A percentile compares a stretch with the other conserved stretches of the same genome.
Evolutionary conservation across 495 filamentous ascomycete genomes (phyloP).

Genomic region (Penicillium soppii): DNA sequence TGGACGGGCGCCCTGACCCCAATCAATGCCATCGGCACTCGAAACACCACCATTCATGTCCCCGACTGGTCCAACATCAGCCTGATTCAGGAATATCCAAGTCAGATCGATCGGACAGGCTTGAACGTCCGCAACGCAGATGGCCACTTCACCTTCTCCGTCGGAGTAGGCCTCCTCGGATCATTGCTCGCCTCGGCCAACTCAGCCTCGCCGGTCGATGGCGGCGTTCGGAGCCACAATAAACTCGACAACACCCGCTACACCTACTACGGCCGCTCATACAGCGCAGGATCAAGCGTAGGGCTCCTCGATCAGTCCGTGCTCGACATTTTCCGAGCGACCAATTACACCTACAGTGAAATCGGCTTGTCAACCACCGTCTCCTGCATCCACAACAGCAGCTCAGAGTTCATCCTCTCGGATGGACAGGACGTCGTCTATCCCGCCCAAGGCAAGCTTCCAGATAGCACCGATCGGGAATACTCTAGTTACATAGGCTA

Average conservation of each 20-base stretch:
- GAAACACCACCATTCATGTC: conserved; percentile 8
- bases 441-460: conserved; percentile 17
- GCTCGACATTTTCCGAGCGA: conserved; percentile 9
- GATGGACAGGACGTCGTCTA: conserved; percentile 8
- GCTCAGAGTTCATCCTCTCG: conserved; percentile 5
- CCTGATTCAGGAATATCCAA: conserved; percentile 13
- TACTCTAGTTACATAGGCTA: conserved; percentile 23
- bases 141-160: conserved; percentile 30
- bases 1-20: conserved; percentile 40
- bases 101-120: conserved; percentile 15
- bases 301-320: conserved; percentile 27
- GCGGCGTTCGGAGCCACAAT: conserved; percentile 9
- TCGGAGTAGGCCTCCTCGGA: conserved; percentile 21
- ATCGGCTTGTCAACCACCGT: conserved; percentile 22
- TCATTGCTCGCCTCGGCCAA: conserved; percentile 21
- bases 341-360: conserved; percentile 29
- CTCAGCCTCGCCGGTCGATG: conserved; percentile 22
- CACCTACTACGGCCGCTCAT: conserved; percentile 31
- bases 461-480: conserved; percentile 17
- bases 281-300: conserved; percentile 31
- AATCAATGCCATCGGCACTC: conserved; percentile 3
- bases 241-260: conserved; percentile 38
- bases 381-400: conserved; percentile 30
- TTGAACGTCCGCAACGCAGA: conserved; percentile 16
- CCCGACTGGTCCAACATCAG: conserved; percentile 29